phyloP scores from a whole-genome alignment of 257 asterid genomes.

The Parsonsia alboflavescens region DNA sequence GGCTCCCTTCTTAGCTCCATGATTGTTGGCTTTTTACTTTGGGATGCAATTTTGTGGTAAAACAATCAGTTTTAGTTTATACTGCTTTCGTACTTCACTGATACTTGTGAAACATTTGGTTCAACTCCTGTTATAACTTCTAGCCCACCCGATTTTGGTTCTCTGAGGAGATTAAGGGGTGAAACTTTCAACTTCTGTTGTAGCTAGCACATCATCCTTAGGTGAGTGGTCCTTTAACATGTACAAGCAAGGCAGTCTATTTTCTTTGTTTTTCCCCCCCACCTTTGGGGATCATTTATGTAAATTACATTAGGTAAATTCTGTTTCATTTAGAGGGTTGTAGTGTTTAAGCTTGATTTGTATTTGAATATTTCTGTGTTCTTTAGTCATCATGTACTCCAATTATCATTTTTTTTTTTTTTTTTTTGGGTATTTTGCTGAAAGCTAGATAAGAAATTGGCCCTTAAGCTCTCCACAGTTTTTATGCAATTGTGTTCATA shows the following conservation, averaged over 20 bases:
- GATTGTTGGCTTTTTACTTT: constrained; percentile 33
- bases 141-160: constrained; percentile 56
- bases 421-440: neutral
- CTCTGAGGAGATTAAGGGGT: constrained; percentile 37
- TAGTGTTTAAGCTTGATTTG: constrained; percentile 3
- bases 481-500: neutral
- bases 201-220: constrained; percentile 21
- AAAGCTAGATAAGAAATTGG: neutral
- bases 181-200: constrained; percentile 16
- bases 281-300: constrained; percentile 22
- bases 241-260: constrained; percentile 26
- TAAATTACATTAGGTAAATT: constrained; percentile 28
- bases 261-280: neutral
- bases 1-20: constrained; percentile 19
- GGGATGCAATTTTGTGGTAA: constrained; percentile 36
- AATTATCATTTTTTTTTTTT: neutral
- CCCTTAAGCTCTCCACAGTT: neutral
- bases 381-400: neutral
- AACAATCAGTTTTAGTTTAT: constrained; percentile 7
- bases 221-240: constrained; percentile 39
- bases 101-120: constrained; percentile 12
- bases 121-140: constrained; percentile 11
- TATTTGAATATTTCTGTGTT: neutral
- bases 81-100: constrained; percentile 22
- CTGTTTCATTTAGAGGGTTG: constrained; percentile 12